phyloP scores from a whole-genome alignment of 164 flowering plant species.

The Magnolia sinica region DNA sequence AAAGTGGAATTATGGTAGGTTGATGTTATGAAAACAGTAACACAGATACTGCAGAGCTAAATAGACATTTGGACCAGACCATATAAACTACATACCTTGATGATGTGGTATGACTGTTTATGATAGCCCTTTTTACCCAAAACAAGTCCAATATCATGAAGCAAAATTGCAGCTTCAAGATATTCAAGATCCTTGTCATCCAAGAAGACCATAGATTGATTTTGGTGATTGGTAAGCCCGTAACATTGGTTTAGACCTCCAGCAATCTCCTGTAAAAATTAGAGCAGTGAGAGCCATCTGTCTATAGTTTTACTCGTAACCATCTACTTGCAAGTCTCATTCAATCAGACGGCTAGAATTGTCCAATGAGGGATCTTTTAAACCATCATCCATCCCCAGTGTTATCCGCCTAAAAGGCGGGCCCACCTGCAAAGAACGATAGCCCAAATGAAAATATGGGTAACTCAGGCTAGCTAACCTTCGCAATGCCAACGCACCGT shows the following conservation, averaged over 20 bases:
- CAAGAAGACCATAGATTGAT: constrained; percentile 19
- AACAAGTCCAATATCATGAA: constrained; percentile 58
- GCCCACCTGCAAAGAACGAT: too few species aligned
- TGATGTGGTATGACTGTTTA: constrained; percentile 51
- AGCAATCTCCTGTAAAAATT: constrained; percentile 43
- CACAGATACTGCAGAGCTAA: background rate
- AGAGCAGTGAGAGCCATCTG: constrained; percentile 7
- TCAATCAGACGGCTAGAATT: too few species aligned
- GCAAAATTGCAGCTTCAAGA: constrained; percentile 79
- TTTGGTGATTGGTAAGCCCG: constrained; percentile 22
- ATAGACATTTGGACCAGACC: too few species aligned
- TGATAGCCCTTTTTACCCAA: constrained; percentile 65
- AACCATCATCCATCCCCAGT: too few species aligned
- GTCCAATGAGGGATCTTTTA: too few species aligned
- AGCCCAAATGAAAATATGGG: background rate
- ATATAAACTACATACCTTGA: constrained; percentile 37
- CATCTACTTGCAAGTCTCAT: background rate
- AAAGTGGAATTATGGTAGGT: too few species aligned
- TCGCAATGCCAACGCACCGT: constrained; percentile 42
- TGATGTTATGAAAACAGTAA: too few species aligned
- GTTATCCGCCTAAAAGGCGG: too few species aligned
- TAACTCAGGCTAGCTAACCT: constrained; percentile 26
- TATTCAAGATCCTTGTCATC: constrained; percentile 62
- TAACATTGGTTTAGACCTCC: constrained; percentile 39
- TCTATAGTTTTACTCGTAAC: background rate